phyloP scores from a whole-genome alignment of 306 rosid genomes.

The Cotoneaster glaucophyllus region DNA sequence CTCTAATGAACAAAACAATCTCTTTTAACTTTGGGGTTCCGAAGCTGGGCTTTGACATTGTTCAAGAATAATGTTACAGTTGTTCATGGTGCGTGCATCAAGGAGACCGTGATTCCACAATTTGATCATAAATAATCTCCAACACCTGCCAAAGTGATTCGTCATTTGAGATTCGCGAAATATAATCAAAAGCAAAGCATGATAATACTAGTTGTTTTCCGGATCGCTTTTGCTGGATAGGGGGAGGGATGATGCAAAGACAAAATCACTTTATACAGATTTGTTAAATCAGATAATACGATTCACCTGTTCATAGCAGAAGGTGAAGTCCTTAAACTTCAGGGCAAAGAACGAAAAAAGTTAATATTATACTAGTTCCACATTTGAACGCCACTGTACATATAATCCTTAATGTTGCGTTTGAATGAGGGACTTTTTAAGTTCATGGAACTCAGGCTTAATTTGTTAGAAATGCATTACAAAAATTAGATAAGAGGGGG shows the following conservation, averaged over 20 bases:
- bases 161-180: background rate
- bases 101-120: conserved; percentile 65
- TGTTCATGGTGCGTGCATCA: conserved; percentile 40
- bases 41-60: conserved; percentile 31
- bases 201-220: background rate
- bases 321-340: background rate
- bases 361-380: background rate
- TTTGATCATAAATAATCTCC: conserved; percentile 70
- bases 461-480: background rate
- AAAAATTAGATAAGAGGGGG: background rate
- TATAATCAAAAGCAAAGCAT: background rate
- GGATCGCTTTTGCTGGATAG: background rate
- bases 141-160: conserved; percentile 47
- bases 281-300: background rate
- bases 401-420: background rate
- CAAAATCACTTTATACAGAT: background rate
- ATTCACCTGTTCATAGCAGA: background rate
- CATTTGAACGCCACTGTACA: background rate
- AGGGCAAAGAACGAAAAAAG: background rate
- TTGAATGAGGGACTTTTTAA: background rate
- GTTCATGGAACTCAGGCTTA: background rate
- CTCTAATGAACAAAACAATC: background rate
- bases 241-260: background rate
- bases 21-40: conserved; percentile 28
- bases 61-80: conserved; percentile 47